Conservation (phyloP, 208 protist genomes). For the Acanthamoeba healyi region DNA sequence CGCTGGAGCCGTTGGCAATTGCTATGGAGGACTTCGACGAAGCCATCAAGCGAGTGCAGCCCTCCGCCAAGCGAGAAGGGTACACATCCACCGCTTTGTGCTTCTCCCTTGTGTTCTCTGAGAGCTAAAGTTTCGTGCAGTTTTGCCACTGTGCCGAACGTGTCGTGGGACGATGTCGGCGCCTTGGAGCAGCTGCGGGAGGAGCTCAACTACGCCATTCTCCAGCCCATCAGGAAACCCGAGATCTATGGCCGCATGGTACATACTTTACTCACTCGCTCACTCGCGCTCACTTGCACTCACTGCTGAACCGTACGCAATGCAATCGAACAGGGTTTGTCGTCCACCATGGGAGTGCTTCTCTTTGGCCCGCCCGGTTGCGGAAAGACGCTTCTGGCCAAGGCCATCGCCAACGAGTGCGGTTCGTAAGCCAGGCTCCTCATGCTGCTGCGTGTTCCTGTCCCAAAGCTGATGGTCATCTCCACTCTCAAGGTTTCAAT, state of each 20-base stretch:
- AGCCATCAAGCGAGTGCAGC: constrained; percentile 97
- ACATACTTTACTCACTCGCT: neutral
- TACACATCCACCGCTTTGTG: constrained; percentile 87
- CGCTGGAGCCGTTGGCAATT: constrained; percentile 81
- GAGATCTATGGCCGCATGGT: constrained; percentile 91
- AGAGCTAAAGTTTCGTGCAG: neutral
- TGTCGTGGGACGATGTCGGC: constrained; percentile 98
- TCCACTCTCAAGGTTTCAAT: constrained; percentile 96
- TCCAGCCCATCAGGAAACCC: constrained; percentile 94
- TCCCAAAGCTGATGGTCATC: constrained; percentile 95
- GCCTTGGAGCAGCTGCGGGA: constrained; percentile 94
- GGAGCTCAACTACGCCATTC: constrained; percentile 94
- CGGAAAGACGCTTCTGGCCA: constrained; percentile 94
- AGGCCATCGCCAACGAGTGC: constrained; percentile 89
- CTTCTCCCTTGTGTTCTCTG: neutral
- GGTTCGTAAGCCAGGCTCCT: neutral
- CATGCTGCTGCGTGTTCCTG: neutral
- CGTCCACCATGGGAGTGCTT: constrained; percentile 89
- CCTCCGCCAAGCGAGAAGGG: constrained; percentile 97
- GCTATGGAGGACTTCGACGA: constrained; percentile 87
- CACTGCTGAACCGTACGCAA: no score
- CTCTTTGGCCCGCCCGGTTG: constrained; percentile 99
- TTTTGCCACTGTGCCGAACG: constrained; percentile 95
- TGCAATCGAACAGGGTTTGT: neutral
- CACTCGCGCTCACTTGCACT: neutral